Evolutionary conservation across 2,329 filamentous ascomycete genomes (phyloP), one percentile per base, ranked within the genome.

Genomic region (Penicillium corylophilum): DNA sequence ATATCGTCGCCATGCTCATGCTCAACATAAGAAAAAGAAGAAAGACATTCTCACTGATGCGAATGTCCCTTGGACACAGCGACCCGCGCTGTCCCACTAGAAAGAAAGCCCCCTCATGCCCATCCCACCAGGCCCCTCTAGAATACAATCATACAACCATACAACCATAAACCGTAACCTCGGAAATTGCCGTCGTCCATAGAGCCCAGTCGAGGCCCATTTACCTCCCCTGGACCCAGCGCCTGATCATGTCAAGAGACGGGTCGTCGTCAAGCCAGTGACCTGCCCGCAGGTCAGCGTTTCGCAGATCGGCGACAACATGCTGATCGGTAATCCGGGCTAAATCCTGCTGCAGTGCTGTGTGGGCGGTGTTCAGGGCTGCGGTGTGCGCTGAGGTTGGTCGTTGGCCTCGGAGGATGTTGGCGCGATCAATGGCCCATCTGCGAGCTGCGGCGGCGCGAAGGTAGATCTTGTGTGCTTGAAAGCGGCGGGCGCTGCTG

Each of bases 251-350:
- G 15, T 74, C 71, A 51, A 85, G 69, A 7, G 79, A 74, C 3
- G 83, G 83, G 62, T 86, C 83, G 55, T 86, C 83, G 33, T 72
- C 70, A 40, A 85, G 71, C 82, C 83, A 86, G 70, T 84, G 83
- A 35, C 81, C 79, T 56, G 82, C 80, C 38, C 78, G 71, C 39
- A 72, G 62, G 62, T 86, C 83, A 36, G 80, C 77, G 23, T 75
- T 71, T 55, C 79, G 77, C 16, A 86, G 75, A 26, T 80, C 79
- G 50, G 77, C 73, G 46, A 82, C 74, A 43, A 85, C 79, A 56
- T 80, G 73, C 41, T 77, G 73, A 57, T 86, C 81, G 13, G 82
- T 84, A 55, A 85, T 76, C 23, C 75, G 73, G 13, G 74, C 71
- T 40, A 85, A 71, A 65, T 86, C 83, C 79, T 86, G 61, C 45